Percentiles rank a stretch among this genome's conserved stretches.
Conservation (phyloP, 495 filamentous ascomycete genomes). For the Penicillium canescens region DNA sequence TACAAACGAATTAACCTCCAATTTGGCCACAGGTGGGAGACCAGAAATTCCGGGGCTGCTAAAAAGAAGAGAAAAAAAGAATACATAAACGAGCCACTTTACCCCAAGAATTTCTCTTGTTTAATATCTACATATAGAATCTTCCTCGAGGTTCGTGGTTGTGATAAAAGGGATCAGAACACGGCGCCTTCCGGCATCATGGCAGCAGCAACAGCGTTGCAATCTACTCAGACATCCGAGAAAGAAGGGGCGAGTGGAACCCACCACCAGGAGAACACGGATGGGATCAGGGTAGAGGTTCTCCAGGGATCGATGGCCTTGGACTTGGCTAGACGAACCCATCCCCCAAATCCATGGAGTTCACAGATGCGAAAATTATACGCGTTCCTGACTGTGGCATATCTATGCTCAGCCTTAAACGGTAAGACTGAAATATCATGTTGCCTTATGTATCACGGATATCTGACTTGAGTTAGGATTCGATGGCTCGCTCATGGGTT, state of each 20-base stretch:
- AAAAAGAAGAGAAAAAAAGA: no score
- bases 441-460: background rate
- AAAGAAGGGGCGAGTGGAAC: background rate
- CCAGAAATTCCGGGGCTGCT: background rate
- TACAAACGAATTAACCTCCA: background rate
- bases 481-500: slow-evolving; percentile 19
- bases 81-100: no score
- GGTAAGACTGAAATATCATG: background rate
- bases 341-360: slow-evolving; percentile 16
- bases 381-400: slow-evolving; percentile 7
- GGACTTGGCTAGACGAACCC: slow-evolving; percentile 11
- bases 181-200: slow-evolving; percentile 4
- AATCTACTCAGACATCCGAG: background rate
- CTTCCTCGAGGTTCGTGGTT: no score
- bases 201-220: background rate
- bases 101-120: no score
- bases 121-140: no score
- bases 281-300: slow-evolving; percentile 11
- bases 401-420: slow-evolving; percentile 10
- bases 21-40: background rate
- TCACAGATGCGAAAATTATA: slow-evolving; percentile 11
- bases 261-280: slow-evolving; percentile 6
- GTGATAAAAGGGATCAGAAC: background rate
- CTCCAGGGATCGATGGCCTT: slow-evolving; percentile 15
- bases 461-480: background rate